Evolutionary conservation across 352 stramenopile genomes (phyloP), one percentile per base, ranked within the genome.

Genomic region (Aphanomyces invadans): DNA sequence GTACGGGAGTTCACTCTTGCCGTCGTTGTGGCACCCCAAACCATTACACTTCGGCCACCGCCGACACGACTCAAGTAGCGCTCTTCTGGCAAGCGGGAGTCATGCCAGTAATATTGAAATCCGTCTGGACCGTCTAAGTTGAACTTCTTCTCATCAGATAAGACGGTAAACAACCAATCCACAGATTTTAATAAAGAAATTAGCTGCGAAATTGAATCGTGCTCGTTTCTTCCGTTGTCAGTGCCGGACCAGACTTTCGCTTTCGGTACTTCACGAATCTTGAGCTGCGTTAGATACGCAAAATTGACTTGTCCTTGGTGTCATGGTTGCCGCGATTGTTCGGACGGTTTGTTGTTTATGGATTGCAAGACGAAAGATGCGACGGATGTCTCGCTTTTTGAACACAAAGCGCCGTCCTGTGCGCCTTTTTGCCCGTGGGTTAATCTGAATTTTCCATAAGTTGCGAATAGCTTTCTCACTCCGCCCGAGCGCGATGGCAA

Each of bases 101-200:
- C 48, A 25, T 17, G 15, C 48, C 48, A 55, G 48, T 55, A 55
- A 11, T 55, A 29, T 1, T 55, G 15, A 21, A 26, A 55, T 12
- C 48, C 48, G 25, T 55, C 48, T 29, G 48, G 48, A 21, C 48
- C 48, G 25, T 55, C 48, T 55, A 55, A 55, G 21, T 55, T 55
- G 1, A 17, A 55, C 48, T 55, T 2, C 25, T 55, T 55, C 1
- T 55, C 48, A 21, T 55, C 48, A 17, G 19, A 29, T 11, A 17
- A 55, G 48, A 55, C 21, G 2, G 21, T 55, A n/a, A 48, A n/a
- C 17, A 15, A n/a, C 39, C 39, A 48, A n/a, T 48, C n/a, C 17
- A n/a, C 15, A n/a, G 39, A n/a, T 48, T 0, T n/a, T 48, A 48
- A n/a, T 48, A n/a, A 48, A n/a, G 21, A n/a, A 48, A 15, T 48